Percentiles rank a stretch among this genome's conserved stretches.
Conservation (phyloP, 169 alveolate species). For the Plasmodium gallinaceum region DNA sequence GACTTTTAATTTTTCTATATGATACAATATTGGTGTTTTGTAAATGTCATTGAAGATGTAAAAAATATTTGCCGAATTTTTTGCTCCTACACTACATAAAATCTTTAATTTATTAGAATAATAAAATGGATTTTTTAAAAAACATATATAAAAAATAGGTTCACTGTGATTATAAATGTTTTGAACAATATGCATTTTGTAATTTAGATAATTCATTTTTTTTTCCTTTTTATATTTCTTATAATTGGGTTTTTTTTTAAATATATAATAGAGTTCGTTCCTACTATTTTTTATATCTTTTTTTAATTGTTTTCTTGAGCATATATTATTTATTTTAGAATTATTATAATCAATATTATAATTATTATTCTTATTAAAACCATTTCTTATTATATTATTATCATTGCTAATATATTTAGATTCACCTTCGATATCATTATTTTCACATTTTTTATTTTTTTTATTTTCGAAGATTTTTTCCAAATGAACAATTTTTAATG, state of each 20-base stretch:
- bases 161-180: constrained; percentile 53
- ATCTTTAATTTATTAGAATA: constrained; percentile 28
- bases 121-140: constrained; percentile 51
- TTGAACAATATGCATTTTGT: constrained; percentile 40
- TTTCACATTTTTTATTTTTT: not conserved
- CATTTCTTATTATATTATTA: not conserved
- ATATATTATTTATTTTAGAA: not conserved
- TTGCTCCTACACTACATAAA: constrained; percentile 62
- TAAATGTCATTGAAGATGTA: constrained; percentile 21
- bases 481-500: constrained; percentile 24
- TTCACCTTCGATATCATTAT: not conserved
- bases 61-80: constrained; percentile 54
- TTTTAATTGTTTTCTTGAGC: no score
- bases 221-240: not conserved
- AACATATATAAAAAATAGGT: constrained; percentile 58
- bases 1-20: constrained; percentile 61
- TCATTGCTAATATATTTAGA: not conserved
- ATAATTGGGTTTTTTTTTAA: not conserved
- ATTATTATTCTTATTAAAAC: not conserved
- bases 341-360: not conserved
- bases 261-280: not conserved
- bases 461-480: not conserved
- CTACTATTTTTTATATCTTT: not conserved
- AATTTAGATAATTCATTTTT: not conserved
- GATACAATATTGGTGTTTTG: constrained; percentile 47